Evolutionary conservation across 1,284 basidiomycete genomes (phyloP).

Genomic region (Microstroma glucosiphilum): DNA sequence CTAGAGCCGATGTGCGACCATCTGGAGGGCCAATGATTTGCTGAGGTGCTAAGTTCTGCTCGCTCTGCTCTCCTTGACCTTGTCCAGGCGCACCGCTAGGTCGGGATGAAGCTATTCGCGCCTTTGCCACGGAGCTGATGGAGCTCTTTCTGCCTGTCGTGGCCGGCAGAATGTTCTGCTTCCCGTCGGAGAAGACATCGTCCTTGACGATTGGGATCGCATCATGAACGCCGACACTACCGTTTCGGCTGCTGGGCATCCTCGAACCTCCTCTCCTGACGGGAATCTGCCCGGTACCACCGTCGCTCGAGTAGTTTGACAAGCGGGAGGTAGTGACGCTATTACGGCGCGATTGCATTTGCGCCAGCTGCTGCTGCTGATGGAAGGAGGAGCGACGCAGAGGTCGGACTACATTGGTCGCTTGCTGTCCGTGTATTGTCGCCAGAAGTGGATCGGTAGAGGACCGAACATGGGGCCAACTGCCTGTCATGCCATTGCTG

Average conservation of each 20-base stretch:
- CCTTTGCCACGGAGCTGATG: background rate
- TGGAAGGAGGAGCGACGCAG: constrained; percentile 30
- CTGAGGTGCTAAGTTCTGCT: no score
- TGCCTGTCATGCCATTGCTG: no score
- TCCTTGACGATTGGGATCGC: constrained; percentile 37
- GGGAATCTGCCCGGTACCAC: constrained; percentile 4
- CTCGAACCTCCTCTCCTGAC: constrained; percentile 13
- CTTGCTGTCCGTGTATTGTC: no score
- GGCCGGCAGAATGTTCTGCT: background rate
- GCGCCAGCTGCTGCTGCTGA: constrained; percentile 32
- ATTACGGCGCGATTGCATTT: constrained; percentile 10
- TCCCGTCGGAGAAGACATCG: constrained; percentile 28
- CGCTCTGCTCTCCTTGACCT: background rate
- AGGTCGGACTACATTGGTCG: constrained; percentile 22
- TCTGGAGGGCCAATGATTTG: no score
- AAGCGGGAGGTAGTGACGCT: constrained; percentile 22
- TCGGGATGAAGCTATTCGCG: background rate
- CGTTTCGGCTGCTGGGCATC: constrained; percentile 26
- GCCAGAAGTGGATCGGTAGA: no score
- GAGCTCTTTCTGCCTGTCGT: background rate
- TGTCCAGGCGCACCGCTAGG: background rate
- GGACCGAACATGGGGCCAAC: no score
- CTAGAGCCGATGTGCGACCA: background rate
- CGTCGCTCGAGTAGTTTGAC: constrained; percentile 22
- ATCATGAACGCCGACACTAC: constrained; percentile 36